phyloP scores from a whole-genome alignment of 768 basidiomycete species.

The Lactarius sp. region DNA sequence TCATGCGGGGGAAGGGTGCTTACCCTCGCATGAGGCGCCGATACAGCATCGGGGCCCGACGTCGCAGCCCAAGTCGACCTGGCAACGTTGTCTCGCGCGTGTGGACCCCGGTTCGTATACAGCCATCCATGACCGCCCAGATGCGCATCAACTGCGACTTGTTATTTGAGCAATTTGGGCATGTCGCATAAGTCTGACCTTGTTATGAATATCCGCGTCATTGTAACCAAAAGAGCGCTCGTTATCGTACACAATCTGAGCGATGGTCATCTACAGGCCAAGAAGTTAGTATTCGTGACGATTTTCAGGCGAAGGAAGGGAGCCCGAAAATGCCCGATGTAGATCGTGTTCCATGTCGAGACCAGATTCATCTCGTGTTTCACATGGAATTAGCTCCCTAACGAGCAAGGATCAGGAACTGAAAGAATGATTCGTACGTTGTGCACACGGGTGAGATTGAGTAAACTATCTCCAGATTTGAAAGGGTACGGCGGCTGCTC shows the following conservation, averaged over 20 bases:
- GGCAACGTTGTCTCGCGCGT: slow-evolving; percentile 76
- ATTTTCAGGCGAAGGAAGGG: neutral
- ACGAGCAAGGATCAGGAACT: neutral
- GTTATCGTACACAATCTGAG: slow-evolving; percentile 91
- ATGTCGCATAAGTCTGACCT: slow-evolving; percentile 40
- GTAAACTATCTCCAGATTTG: slow-evolving; percentile 66
- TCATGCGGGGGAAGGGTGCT: slow-evolving; percentile 19
- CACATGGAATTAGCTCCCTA: neutral
- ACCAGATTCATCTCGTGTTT: neutral
- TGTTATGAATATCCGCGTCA: slow-evolving; percentile 67
- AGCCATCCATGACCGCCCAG: slow-evolving; percentile 91
- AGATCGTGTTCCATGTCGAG: neutral
- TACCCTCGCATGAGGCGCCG: slow-evolving; percentile 86
- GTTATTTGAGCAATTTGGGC: slow-evolving; percentile 6
- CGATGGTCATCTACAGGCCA: slow-evolving; percentile 72
- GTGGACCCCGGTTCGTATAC: slow-evolving; percentile 82
- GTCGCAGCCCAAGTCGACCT: slow-evolving; percentile 71
- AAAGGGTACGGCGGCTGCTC: slow-evolving; percentile 82
- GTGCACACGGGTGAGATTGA: slow-evolving; percentile 71
- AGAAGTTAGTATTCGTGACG: slow-evolving; percentile 3
- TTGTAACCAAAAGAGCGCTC: slow-evolving; percentile 77
- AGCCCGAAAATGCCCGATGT: neutral
- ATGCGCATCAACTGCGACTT: slow-evolving; percentile 56
- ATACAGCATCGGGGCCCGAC: slow-evolving; percentile 88
- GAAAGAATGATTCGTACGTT: slow-evolving; percentile 52